These are phyloP conservation scores for Mortierella sp. DNA, from an alignment of 371 early-diverging fungal genomes.

Conservation along the genomic window DNA sequence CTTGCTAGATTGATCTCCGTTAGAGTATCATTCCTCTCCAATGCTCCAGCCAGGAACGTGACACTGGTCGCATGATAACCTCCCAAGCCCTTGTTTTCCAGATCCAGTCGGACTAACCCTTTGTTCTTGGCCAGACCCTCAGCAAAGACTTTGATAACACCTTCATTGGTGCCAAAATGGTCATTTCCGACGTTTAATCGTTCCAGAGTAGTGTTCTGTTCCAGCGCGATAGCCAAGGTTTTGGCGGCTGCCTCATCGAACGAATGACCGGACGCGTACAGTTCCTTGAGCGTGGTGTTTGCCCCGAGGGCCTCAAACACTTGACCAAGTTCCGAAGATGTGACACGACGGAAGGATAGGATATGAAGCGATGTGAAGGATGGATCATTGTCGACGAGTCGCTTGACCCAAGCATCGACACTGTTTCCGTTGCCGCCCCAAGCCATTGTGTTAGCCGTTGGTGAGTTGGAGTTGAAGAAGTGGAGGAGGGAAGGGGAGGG, in stretches of 20 bases:
- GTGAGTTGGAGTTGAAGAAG: background rate
- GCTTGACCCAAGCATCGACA: slow-evolving; percentile 67
- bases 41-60: slow-evolving; percentile 17
- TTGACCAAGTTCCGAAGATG: slow-evolving; percentile 57
- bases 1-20: slow-evolving; percentile 60
- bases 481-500: background rate
- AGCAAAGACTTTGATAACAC: slow-evolving; percentile 51
- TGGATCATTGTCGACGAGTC: slow-evolving; percentile 63
- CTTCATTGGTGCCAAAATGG: slow-evolving; percentile 54
- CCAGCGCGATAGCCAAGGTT: slow-evolving; percentile 56
- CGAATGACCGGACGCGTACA: slow-evolving; percentile 69
- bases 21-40: slow-evolving; percentile 31
- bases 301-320: slow-evolving; percentile 61
- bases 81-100: slow-evolving; percentile 67
- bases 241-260: slow-evolving; percentile 57
- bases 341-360: slow-evolving; percentile 66
- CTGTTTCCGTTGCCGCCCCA: slow-evolving; percentile 71
- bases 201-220: slow-evolving; percentile 61
- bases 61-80: slow-evolving; percentile 21
- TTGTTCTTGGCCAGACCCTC: slow-evolving; percentile 65
- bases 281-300: slow-evolving; percentile 61
- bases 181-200: slow-evolving; percentile 61
- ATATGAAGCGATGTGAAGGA: slow-evolving; percentile 65
- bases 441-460: slow-evolving; percentile 55
- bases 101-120: slow-evolving; percentile 61